These are phyloP conservation scores for Omphalotus olearius DNA, from an alignment of 1,284 basidiomycete genomes.

Conservation along the genomic window DNA sequence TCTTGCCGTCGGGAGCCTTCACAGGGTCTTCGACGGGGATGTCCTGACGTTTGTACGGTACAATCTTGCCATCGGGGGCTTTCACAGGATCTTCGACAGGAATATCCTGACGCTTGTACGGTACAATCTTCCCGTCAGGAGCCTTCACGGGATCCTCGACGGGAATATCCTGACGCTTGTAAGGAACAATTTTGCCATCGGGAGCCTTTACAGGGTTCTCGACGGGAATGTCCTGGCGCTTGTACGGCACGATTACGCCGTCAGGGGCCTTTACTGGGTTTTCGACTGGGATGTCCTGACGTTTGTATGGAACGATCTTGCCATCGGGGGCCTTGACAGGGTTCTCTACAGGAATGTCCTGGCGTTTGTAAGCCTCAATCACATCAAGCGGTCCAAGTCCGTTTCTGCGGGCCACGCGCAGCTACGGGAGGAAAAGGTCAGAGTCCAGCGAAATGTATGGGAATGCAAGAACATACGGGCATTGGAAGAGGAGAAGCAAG, in stretches of 20 bases:
- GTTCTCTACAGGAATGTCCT: constrained; percentile 2
- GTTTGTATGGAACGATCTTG: constrained; percentile 11
- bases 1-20: constrained; percentile 16
- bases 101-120: constrained; percentile 25
- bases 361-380: constrained; percentile 37
- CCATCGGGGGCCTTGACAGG: constrained; percentile 1
- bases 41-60: constrained; percentile 13
- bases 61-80: constrained; percentile 10
- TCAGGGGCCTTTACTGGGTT: constrained; percentile 18
- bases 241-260: constrained; percentile 22
- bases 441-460: not conserved
- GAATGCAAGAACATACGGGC: constrained; percentile 21
- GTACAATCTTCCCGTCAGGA: constrained; percentile 25
- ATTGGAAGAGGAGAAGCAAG: constrained; percentile 28
- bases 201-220: constrained; percentile 20
- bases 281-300: constrained; percentile 12
- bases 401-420: constrained; percentile 14
- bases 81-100: constrained; percentile 21
- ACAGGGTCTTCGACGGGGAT: constrained; percentile 20
- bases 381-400: constrained; percentile 37
- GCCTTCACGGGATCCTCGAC: constrained; percentile 30
- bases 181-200: constrained; percentile 21
- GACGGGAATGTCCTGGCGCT: constrained; percentile 16
- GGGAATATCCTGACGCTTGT: constrained; percentile 19
- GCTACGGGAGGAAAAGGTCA: not conserved